Conservation (phyloP, 202 grass and related monocot species). For the Miscanthus sacchariflorus region DNA sequence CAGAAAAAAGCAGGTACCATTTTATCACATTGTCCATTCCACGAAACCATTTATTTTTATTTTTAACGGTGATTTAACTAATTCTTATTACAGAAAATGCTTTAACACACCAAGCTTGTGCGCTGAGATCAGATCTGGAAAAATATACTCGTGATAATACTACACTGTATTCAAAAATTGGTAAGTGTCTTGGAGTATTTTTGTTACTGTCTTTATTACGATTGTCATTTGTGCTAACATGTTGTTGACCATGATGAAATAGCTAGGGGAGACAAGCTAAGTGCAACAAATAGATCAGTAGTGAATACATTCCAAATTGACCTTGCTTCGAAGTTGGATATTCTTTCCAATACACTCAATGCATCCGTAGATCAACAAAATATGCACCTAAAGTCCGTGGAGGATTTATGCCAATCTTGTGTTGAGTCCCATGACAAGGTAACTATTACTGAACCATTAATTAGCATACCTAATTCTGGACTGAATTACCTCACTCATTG, state of each 20-base stretch:
- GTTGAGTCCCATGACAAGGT: constrained; percentile 95
- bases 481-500: background rate
- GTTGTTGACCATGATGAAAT: constrained; percentile 23
- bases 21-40: constrained; percentile 10
- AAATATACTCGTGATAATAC: constrained; percentile 86
- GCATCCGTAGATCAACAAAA: constrained; percentile 81
- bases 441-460: constrained; percentile 30
- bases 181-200: constrained; percentile 38
- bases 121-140: constrained; percentile 82
- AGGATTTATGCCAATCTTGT: constrained; percentile 81
- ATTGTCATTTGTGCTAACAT: background rate
- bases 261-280: constrained; percentile 85
- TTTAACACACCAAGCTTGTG: constrained; percentile 89
- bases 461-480: background rate
- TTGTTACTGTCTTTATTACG: background rate
- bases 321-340: constrained; percentile 70
- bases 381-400: constrained; percentile 75
- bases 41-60: background rate
- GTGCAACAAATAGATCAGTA: constrained; percentile 75
- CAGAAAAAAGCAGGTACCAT: constrained; percentile 90
- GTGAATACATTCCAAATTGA: constrained; percentile 86
- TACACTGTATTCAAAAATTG: constrained; percentile 87
- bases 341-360: constrained; percentile 75
- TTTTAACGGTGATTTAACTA: constrained; percentile 45
- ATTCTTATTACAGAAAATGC: constrained; percentile 77